phyloP scores from a whole-genome alignment of 768 basidiomycete species.

The Pulveroboletus sp. region DNA sequence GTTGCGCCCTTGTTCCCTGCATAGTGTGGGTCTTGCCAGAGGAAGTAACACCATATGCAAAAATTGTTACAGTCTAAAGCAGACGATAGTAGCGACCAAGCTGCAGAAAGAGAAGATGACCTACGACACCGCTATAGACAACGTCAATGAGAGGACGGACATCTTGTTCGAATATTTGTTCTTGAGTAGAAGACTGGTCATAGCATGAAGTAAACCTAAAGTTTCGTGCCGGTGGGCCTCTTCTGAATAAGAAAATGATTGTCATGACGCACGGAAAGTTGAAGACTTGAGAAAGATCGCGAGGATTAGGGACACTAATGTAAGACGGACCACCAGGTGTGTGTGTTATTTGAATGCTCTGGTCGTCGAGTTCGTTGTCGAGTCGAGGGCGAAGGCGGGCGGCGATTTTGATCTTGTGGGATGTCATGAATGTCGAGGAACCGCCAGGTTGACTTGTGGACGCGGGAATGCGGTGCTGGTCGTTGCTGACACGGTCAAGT shows the following conservation, averaged over 20 bases:
- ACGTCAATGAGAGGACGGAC: constrained; percentile 77
- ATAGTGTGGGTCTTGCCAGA: constrained; percentile 93
- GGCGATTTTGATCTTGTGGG: constrained; percentile 64
- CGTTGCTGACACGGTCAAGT: neutral
- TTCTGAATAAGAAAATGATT: neutral
- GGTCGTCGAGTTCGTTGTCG: constrained; percentile 58
- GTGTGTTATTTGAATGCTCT: constrained; percentile 53
- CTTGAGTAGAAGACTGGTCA: constrained; percentile 65
- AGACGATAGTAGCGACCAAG: neutral
- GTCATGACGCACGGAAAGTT: constrained; percentile 63
- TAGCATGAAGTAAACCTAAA: constrained; percentile 74
- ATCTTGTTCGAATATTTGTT: constrained; percentile 74
- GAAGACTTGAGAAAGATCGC: constrained; percentile 67
- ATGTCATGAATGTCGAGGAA: constrained; percentile 17
- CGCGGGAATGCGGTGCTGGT: too few relatives aligned
- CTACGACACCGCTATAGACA: constrained; percentile 71
- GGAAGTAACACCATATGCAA: constrained; percentile 89
- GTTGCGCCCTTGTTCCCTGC: constrained; percentile 72
- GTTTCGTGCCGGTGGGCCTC: constrained; percentile 2
- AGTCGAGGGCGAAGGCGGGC: constrained; percentile 71
- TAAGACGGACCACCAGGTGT: constrained; percentile 40
- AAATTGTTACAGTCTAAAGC: constrained; percentile 75
- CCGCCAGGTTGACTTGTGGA: too few relatives aligned
- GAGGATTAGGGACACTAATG: constrained; percentile 68
- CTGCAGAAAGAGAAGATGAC: constrained; percentile 21